Conservation (phyloP, 2,329 filamentous ascomycete genomes). For the Sporothrix brasiliensis region DNA sequence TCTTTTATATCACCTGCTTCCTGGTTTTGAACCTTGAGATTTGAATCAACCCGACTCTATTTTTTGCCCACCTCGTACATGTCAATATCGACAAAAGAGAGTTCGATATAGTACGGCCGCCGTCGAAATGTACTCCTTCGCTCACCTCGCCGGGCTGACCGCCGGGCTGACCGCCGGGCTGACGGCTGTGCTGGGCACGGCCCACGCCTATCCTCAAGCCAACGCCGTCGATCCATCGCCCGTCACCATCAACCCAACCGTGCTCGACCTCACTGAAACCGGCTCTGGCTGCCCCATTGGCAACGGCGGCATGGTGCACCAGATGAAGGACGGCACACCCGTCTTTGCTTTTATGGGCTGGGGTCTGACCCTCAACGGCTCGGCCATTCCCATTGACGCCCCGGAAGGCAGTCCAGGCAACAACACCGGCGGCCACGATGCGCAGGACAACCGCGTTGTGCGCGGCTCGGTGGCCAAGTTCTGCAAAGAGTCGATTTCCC, state of each 20-base stretch:
- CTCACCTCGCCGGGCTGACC: neutral
- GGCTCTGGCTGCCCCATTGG: conserved; percentile 38
- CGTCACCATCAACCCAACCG: conserved; percentile 37
- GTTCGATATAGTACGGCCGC: too few relatives aligned
- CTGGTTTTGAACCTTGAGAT: neutral
- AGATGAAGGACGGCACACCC: conserved; percentile 35
- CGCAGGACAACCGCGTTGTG: conserved; percentile 24
- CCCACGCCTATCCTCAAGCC: neutral
- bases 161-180: too few relatives aligned
- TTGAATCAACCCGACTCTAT: too few relatives aligned
- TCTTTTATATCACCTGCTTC: neutral
- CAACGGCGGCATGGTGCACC: conserved; percentile 35
- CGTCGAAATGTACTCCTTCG: neutral
- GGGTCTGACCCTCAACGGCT: conserved; percentile 33
- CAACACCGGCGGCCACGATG: conserved; percentile 9
- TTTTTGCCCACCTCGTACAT: too few relatives aligned
- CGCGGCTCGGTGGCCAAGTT: conserved; percentile 36
- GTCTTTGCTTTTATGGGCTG: conserved; percentile 37
- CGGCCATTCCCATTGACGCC: neutral
- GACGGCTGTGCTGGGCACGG: neutral
- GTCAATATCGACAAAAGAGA: too few relatives aligned
- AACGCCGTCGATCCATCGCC: neutral
- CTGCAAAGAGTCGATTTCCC: conserved; percentile 37
- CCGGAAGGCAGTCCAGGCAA: neutral
- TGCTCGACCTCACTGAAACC: conserved; percentile 36